Percentiles rank a stretch among this genome's conserved stretches.
phyloP scores from a whole-genome alignment of 495 filamentous ascomycete species.

The Melanomma pulvis-pyrius region DNA sequence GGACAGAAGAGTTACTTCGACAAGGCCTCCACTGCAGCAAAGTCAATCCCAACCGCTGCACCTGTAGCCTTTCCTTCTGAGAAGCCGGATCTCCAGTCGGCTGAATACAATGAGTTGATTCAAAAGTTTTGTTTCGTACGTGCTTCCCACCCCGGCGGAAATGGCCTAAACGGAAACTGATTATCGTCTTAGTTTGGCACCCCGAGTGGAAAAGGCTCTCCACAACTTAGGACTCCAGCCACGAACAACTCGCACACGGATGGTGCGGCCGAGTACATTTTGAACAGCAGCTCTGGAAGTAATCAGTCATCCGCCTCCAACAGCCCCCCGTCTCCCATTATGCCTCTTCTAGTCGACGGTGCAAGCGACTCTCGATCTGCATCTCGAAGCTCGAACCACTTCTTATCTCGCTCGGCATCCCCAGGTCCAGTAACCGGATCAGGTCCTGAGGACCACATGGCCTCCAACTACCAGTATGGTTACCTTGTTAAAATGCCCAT shows the following conservation, averaged over 20 bases:
- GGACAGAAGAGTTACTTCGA: conserved; percentile 36
- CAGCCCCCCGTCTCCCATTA: conserved; percentile 32
- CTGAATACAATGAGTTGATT: conserved; percentile 89
- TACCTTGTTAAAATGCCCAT: conserved; percentile 32
- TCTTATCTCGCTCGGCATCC: conserved; percentile 42
- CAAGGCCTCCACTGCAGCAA: conserved; percentile 32
- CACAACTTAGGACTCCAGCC: conserved; percentile 30
- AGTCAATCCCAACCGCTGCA: conserved; percentile 20
- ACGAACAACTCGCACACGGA: conserved; percentile 31
- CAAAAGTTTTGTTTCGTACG: conserved; percentile 99
- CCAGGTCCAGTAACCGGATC: conserved; percentile 43
- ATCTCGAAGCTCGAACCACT: conserved; percentile 32
- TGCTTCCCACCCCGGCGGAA: conserved; percentile 48
- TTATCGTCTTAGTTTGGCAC: conserved; percentile 45
- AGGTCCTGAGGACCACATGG: conserved; percentile 33
- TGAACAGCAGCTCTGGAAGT: conserved; percentile 29
- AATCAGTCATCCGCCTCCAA: conserved; percentile 38
- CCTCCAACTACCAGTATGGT: conserved; percentile 42
- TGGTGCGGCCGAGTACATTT: conserved; percentile 35
- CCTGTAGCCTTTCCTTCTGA: conserved; percentile 47
- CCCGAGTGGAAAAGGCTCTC: conserved; percentile 38
- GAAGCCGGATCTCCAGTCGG: conserved; percentile 74
- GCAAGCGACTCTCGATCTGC: conserved; percentile 31
- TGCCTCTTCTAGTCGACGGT: conserved; percentile 35
- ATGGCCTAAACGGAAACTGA: conserved; percentile 36